A percentile compares a stretch with the other conserved stretches of the same genome.
Conservation (phyloP, 2,329 filamentous ascomycete genomes). For the Colletotrichum agaves region DNA sequence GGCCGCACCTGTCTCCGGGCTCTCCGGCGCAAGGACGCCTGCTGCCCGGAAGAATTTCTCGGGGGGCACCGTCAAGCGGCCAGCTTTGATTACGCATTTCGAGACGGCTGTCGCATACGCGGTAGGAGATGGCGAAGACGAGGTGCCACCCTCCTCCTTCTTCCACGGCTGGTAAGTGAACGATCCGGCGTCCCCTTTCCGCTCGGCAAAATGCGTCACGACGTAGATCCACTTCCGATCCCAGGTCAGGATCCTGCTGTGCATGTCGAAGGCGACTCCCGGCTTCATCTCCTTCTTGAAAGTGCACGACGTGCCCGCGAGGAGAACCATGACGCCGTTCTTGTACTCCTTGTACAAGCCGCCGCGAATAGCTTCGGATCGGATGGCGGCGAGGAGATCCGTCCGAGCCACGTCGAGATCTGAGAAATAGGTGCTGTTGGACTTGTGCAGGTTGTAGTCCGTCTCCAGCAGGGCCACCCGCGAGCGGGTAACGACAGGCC, state of each 20-base stretch:
- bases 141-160: slow-evolving; percentile 54
- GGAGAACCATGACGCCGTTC: slow-evolving; percentile 64
- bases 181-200: slow-evolving; percentile 50
- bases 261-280: slow-evolving; percentile 77
- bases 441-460: slow-evolving; percentile 80
- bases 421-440: slow-evolving; percentile 76
- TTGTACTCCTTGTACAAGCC: slow-evolving; percentile 54
- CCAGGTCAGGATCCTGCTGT: slow-evolving; percentile 58
- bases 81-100: slow-evolving; percentile 87
- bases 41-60: slow-evolving; percentile 29
- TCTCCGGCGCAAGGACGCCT: slow-evolving; percentile 6
- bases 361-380: slow-evolving; percentile 22
- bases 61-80: slow-evolving; percentile 84
- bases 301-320: slow-evolving; percentile 78
- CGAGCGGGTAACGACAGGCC: slow-evolving; percentile 69
- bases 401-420: slow-evolving; percentile 68
- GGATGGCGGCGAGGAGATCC: slow-evolving; percentile 51
- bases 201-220: slow-evolving; percentile 46
- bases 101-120: slow-evolving; percentile 74
- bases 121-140: slow-evolving; percentile 30
- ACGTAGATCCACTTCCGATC: slow-evolving; percentile 47
- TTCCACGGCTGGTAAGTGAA: slow-evolving; percentile 52
- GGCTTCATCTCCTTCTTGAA: slow-evolving; percentile 80
- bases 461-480: slow-evolving; percentile 68
- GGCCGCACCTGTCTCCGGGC: background rate